These are phyloP conservation scores for Pleoardoris graminearum DNA, from an alignment of 2,329 filamentous ascomycete species.

Conservation along the genomic window DNA sequence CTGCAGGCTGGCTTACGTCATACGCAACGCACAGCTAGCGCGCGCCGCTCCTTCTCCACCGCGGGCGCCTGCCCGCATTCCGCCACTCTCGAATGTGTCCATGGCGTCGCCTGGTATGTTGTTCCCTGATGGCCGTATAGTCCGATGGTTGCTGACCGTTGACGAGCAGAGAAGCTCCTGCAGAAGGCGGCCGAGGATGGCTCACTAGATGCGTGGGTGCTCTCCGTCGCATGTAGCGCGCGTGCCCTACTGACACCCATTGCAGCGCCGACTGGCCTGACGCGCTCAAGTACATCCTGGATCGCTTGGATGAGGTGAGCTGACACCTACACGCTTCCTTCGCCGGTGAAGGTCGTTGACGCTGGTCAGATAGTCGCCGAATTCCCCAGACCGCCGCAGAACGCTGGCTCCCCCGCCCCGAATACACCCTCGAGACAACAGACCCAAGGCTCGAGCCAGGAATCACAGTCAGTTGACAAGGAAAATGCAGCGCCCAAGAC, in stretches of 20 bases:
- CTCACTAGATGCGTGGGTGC: constrained; percentile 60
- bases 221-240: constrained; percentile 8
- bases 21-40: background rate
- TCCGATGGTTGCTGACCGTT: constrained; percentile 13
- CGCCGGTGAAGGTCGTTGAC: background rate
- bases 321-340: background rate
- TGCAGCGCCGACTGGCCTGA: constrained; percentile 69
- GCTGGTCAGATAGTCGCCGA: constrained; percentile 69
- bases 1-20: background rate
- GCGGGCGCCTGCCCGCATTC: background rate
- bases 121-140: background rate
- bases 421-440: constrained; percentile 26
- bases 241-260: constrained; percentile 25
- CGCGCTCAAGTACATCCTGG: constrained; percentile 66
- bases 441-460: constrained; percentile 36
- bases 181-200: constrained; percentile 61
- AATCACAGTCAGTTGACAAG: constrained; percentile 66
- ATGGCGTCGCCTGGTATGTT: constrained; percentile 4
- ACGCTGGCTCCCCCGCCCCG: constrained; percentile 48
- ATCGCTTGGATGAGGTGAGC: constrained; percentile 67
- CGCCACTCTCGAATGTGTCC: background rate
- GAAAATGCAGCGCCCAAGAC: constrained; percentile 64
- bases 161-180: constrained; percentile 55
- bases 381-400: constrained; percentile 65
- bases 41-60: background rate